Evolutionary conservation across 2,329 filamentous ascomycete species (phyloP), one percentile per base, ranked within the genome.

Genomic region (Fulvia fulva): DNA sequence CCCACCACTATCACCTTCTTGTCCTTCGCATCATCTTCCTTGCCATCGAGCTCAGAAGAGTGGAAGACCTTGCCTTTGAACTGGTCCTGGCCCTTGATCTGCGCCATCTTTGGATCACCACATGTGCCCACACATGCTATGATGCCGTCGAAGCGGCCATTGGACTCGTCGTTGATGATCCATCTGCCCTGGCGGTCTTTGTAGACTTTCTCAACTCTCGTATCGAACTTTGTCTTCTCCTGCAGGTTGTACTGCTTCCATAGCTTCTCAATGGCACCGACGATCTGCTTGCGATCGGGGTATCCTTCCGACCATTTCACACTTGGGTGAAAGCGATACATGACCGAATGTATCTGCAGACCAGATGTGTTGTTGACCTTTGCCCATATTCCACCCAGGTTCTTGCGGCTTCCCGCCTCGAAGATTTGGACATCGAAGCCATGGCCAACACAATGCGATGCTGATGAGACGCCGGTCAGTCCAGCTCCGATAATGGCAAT

Each of bases 261-360:
- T 0, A 95, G 76, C 59, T 86, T 75, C 19, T 80, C 80, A 11
- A 94, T 86, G 69, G 92, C 86, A 23, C 81, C 80, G 45, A 92
- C 79, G 59, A 95, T 94, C 72, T 92, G 85, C 63, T 87, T 77
- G 51, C 89, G 86, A 60, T 87, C 81, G 0, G 91, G 91, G 68
- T 95, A 95, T n/a, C 89, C 89, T 28, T 80, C 77, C 32, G 83
- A 78, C 85, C 89, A 95, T 60, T 83, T 80, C 1, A 95, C 84
- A 0, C 87, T 88, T 0, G 91, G 91, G 65, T 93, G 89, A 71
- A 95, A 96, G 22, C 90, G 84, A 73, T 93, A 95, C 90, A 94
- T 94, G 58, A 92, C 73, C 21, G 86, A 90, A 71, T 95, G 89
- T 22, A 95, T 92, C 68, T 94, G 90, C 0, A 95, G 81, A 16